Evolutionary conservation across 2,329 filamentous ascomycete species (phyloP), one percentile per base, ranked within the genome.

Genomic region (Ascochyta clinopodiicola): DNA sequence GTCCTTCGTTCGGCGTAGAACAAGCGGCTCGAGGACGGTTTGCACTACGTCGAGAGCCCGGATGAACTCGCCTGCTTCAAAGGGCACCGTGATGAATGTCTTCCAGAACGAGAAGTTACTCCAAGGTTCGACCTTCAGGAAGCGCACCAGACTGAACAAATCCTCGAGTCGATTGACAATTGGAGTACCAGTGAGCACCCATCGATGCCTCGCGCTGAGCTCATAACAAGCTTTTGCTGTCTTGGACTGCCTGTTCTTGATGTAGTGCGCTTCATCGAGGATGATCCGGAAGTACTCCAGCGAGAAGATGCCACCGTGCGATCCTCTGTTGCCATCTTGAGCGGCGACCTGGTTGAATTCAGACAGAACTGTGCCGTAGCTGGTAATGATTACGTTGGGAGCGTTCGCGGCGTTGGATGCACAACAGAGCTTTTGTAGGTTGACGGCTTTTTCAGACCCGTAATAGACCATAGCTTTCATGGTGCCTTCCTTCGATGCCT

Each of bases 71-170:
- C 95, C 95, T 0, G 92, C 94, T 74, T 99, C 95, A 62, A 99
- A 99, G 0, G 95, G 95, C 1, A 96, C 88, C 0, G 95, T 99
- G 70, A 99, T 98, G 73, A 99, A 99, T 0, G 95, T 98, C 72
- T 93, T 93, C 95, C 95, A 99, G 78, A 96, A 99, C 0, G 93
- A 96, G 75, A 99, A 99, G 74, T 98, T 98, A 69, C 90, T 95
- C 95, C 95, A 99, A 0, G 95, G 95, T 72, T 98, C 94, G 4
- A 99, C 95, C 52, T 91, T 88, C 10, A 99, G 80, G 77, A 98
- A 99, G 3, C 91, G 87, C 12, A 98, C 91, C 34, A 99, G 79
- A 69, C 91, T 96, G 78, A 97, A 98, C 13, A 99, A 79, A 75
- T 98, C 95, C 73, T 98, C 94, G 0, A 99, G 82, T 38, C 92